Conservation (phyloP, 2,329 filamentous ascomycete species). For the Diplodia intermedia region DNA sequence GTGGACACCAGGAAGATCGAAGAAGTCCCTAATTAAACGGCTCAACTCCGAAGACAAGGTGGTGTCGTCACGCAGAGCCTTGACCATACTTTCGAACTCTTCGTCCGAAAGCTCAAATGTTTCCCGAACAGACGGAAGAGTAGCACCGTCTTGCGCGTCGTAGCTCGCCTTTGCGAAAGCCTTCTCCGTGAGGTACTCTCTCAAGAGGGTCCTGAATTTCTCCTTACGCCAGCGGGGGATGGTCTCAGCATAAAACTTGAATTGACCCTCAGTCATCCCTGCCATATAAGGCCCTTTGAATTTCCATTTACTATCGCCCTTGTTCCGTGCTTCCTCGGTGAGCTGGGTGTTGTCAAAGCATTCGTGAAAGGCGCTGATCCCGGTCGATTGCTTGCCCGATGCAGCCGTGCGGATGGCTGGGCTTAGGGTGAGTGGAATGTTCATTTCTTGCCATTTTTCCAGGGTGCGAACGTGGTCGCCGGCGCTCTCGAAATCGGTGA, state of each 20-base stretch:
- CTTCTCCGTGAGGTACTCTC: slow-evolving; percentile 21
- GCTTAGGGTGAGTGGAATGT: slow-evolving; percentile 69
- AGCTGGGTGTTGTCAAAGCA: slow-evolving; percentile 53
- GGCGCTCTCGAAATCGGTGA: slow-evolving; percentile 87
- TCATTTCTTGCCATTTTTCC: slow-evolving; percentile 85
- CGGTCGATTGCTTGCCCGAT: slow-evolving; percentile 30
- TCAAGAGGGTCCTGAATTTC: slow-evolving; percentile 41
- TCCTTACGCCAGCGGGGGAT: not conserved
- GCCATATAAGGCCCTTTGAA: slow-evolving; percentile 66
- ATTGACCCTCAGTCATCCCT: slow-evolving; percentile 58
- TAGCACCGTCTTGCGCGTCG: not conserved
- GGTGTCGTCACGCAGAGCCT: slow-evolving; percentile 55
- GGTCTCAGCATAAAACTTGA: slow-evolving; percentile 40
- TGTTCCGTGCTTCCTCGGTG: slow-evolving; percentile 35
- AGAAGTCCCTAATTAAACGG: slow-evolving; percentile 60
- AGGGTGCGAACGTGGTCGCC: slow-evolving; percentile 81
- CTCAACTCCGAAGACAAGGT: slow-evolving; percentile 61
- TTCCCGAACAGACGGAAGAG: slow-evolving; percentile 35
- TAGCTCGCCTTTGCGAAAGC: not conserved
- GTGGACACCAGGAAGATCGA: slow-evolving; percentile 60
- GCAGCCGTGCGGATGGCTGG: slow-evolving; percentile 37
- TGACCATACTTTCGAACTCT: slow-evolving; percentile 43
- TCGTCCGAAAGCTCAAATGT: slow-evolving; percentile 41
- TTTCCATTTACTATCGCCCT: slow-evolving; percentile 56
- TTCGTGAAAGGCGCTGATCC: slow-evolving; percentile 51